Conservation (phyloP, 345 rosid species). For the Dovyalis caffra region DNA sequence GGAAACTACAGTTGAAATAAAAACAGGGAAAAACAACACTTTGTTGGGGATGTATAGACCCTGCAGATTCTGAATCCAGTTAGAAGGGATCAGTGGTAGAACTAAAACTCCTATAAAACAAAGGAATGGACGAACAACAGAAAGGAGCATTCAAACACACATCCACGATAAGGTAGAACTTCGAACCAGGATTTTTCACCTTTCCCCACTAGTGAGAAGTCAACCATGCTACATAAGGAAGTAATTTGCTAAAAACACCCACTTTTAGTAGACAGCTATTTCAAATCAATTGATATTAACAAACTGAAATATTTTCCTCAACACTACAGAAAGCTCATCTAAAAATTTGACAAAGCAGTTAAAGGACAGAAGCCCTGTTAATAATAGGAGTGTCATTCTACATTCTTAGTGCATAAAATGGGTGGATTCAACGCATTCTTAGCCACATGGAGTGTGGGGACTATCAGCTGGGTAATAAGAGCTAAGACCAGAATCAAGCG, state of each 20-base stretch:
- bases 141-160: background rate
- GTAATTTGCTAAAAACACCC: background rate
- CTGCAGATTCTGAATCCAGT: background rate
- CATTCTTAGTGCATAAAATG: background rate
- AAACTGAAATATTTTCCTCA: background rate
- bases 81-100: background rate
- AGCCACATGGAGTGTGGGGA: background rate
- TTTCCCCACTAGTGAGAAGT: background rate
- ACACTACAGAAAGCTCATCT: background rate
- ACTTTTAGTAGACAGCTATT: background rate
- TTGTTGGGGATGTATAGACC: background rate
- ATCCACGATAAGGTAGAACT: background rate
- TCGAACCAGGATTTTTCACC: background rate
- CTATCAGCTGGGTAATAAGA: background rate
- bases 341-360: background rate
- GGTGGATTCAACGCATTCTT: background rate
- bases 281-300: background rate
- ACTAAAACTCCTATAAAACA: background rate
- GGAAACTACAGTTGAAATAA: background rate
- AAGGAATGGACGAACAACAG: background rate
- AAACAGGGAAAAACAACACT: background rate
- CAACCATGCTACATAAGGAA: background rate
- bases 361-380: background rate
- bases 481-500: background rate
- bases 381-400: background rate